phyloP scores from a whole-genome alignment of 106 monocot species.

The Apostasia shenzhenica region DNA sequence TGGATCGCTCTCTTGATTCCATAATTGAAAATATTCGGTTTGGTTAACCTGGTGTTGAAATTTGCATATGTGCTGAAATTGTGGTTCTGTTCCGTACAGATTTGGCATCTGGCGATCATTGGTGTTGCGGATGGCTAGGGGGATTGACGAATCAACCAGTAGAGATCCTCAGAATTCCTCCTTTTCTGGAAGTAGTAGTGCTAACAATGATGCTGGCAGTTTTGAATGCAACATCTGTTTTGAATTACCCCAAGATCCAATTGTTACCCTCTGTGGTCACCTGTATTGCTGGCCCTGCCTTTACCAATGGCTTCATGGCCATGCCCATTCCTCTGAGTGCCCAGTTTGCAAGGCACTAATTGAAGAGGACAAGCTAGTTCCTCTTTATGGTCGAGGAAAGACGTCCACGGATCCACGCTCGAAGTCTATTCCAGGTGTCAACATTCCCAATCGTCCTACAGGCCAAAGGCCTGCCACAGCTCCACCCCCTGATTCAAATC shows the following conservation, averaged over 20 bases:
- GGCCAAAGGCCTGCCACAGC: slow-evolving; percentile 60
- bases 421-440: slow-evolving; percentile 33
- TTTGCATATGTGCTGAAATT: too few relatives aligned
- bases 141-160: slow-evolving; percentile 36
- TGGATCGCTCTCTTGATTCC: too few relatives aligned
- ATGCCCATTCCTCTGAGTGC: slow-evolving; percentile 64
- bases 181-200: slow-evolving; percentile 17
- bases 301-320: slow-evolving; percentile 66
- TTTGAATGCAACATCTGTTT: slow-evolving; percentile 94
- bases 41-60: too few relatives aligned
- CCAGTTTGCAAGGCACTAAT: slow-evolving; percentile 81
- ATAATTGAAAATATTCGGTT: too few relatives aligned
- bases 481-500: slow-evolving; percentile 34
- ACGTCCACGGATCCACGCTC: slow-evolving; percentile 49
- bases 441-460: slow-evolving; percentile 63
- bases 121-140: slow-evolving; percentile 26
- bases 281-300: slow-evolving; percentile 92
- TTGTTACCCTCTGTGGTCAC: slow-evolving; percentile 82
- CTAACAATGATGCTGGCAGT: slow-evolving; percentile 38
- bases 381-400: slow-evolving; percentile 73
- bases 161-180: slow-evolving; percentile 15
- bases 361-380: slow-evolving; percentile 66
- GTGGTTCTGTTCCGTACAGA: too few relatives aligned
- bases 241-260: slow-evolving; percentile 71
- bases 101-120: too few relatives aligned